Percentiles rank a stretch among this genome's conserved stretches.
phyloP scores from a whole-genome alignment of 257 asterid genomes.

The Fraxinus quadrangulata region DNA sequence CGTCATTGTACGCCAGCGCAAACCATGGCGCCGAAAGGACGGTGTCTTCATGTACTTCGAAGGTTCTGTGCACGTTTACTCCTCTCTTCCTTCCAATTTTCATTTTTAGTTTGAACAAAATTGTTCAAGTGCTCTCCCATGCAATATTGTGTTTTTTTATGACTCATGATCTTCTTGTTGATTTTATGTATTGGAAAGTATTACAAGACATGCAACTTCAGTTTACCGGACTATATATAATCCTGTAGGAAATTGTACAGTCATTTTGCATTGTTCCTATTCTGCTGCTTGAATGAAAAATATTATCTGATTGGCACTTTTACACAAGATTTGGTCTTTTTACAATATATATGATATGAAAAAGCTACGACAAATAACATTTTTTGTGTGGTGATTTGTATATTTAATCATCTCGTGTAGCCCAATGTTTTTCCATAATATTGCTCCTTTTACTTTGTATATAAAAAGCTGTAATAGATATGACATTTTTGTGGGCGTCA shows the following conservation, averaged over 20 bases:
- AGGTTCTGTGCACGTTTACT: conserved; percentile 30
- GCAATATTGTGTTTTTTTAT: background rate
- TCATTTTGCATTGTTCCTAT: background rate
- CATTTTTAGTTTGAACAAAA: background rate
- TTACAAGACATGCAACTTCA: too few species aligned
- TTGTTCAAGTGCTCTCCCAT: background rate
- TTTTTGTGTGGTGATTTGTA: too few species aligned
- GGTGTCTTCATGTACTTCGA: conserved; percentile 75
- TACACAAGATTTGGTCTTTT: too few species aligned
- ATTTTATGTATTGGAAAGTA: background rate
- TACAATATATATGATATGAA: too few species aligned
- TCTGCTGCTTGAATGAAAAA: background rate
- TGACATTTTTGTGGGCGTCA: too few species aligned
- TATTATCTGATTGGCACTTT: background rate
- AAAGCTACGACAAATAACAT: too few species aligned
- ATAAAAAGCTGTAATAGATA: too few species aligned
- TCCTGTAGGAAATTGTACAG: background rate
- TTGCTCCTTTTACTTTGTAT: too few species aligned
- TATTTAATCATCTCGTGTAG: too few species aligned
- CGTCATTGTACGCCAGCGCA: conserved; percentile 74
- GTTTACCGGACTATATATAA: background rate
- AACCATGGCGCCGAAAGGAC: conserved; percentile 86
- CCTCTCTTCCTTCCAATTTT: background rate
- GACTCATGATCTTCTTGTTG: background rate
- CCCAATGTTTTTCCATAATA: too few species aligned